phyloP scores from a whole-genome alignment of 169 alveolate genomes.

The Cyclospora cayetanensis region DNA sequence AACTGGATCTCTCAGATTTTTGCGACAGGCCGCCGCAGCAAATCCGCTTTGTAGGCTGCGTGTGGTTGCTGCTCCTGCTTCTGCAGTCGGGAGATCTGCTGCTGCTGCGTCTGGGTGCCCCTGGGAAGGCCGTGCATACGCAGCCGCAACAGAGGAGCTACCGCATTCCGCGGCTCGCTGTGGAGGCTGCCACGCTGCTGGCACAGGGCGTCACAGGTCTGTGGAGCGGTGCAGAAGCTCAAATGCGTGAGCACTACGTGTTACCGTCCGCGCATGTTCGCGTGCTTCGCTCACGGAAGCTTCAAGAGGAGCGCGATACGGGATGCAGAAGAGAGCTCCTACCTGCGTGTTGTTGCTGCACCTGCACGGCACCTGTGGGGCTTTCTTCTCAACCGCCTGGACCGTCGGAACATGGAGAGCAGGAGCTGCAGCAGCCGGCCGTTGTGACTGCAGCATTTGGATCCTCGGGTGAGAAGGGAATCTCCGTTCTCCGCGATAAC shows the following conservation, averaged over 20 bases:
- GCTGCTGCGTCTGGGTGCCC: constrained; percentile 40
- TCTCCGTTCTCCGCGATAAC: too few relatives aligned
- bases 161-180: constrained; percentile 38
- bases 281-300: constrained; percentile 42
- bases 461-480: too few relatives aligned
- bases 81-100: constrained; percentile 11
- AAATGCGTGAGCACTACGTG: constrained; percentile 24
- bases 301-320: neutral
- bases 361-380: neutral
- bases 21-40: constrained; percentile 53
- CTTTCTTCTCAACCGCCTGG: neutral
- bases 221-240: constrained; percentile 54
- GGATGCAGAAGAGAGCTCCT: neutral
- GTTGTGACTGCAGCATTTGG: too few relatives aligned
- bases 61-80: constrained; percentile 42
- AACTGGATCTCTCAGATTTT: constrained; percentile 28
- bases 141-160: constrained; percentile 2
- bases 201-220: constrained; percentile 43
- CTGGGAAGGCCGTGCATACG: neutral
- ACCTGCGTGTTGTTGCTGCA: constrained; percentile 22
- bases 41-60: constrained; percentile 45
- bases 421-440: neutral
- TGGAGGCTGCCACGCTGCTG: neutral
- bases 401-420: neutral
- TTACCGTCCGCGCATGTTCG: constrained; percentile 23